Base-by-base conservation (phyloP, 306 rosid genomes). In the Echinosophora koreensis region DNA sequence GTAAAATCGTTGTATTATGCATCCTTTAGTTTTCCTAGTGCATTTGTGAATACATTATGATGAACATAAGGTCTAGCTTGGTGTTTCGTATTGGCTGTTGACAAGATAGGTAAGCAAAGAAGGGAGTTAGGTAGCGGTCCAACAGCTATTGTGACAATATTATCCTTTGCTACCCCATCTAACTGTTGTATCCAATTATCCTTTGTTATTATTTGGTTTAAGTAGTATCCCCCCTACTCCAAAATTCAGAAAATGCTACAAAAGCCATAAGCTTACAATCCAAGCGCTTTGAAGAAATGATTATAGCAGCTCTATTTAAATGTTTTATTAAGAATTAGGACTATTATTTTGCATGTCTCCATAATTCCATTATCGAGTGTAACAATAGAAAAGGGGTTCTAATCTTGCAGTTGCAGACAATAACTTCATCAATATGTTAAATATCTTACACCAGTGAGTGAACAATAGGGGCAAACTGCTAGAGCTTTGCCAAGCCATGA, bases 31-130 rank as follows among this genome's bases (percentile, higher is more conserved):
- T 73, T 79, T 82, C 51, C 14, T 69, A 37, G 69, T 70, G 47
- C 56, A 49, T 67, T 56, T 50, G 66, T 76, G 76, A 66, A 78
- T 77, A 69, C 75, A 73, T 77, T 78, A 47, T 77, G 50, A 46
- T 77, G 63, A 46, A 67, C 51, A 16, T 42, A 3, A 68, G 81
- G 32, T 18, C 54, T 57, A 27, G 57, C 58, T 47, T 64, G 59
- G 58, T 55, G 51, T 69, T 42, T 57, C 73, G 60, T 54, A 32
- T 73, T 10, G 54, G 41, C 52, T 71, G 65, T 69, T 55, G 74
- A 62, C 63, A 71, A 79, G 66, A 73, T 76, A 66, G 76, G 78
- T 66, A 50, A 71, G 65, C 69, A 56, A 41, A 35, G 49, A n/a
- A 59, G 65, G 69, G 57, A 56, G 50, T 12, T 41, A 41, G 47